Evolutionary conservation across 2,329 filamentous ascomycete species (phyloP), one percentile per base, ranked within the genome.

Genomic region (Plenodomus biglobosus): DNA sequence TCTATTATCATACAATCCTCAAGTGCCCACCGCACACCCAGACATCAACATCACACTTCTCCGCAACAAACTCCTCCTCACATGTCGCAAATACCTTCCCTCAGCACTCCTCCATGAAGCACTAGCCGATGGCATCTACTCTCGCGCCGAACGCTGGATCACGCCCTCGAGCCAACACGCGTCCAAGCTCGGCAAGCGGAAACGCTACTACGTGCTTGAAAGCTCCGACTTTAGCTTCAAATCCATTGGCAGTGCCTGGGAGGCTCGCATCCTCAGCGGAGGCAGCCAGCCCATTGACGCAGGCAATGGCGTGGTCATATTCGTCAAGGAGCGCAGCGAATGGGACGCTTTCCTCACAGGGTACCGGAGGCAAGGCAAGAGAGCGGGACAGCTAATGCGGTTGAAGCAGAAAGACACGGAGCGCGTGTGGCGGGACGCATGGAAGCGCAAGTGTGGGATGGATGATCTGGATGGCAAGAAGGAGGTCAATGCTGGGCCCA

Each of bases 41-140:
- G 59, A 62, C 53, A 62, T 64, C 47, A 58, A 61, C 53, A 48
- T 64, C 32, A 53, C 58, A 8, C 50, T 62, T 4, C 59, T 64
- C 41, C 61, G 61, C 44, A 61, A 62, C 56, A 64, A 64, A 32
- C 50, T 64, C 10, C 55, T 64, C 18, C 56, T 64, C 24, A 55
- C 57, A 30, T 64, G 59, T 47, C 61, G 61, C 6, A 44, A 50
- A 35, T 64, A 61, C 49, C 44, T 61, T 11, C 48, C 58, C 3
- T 50, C 48, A 4, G 20, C 44, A 2, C 47, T 62, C 1, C 53
- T 64, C 19, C 54, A 58, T 38, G 54, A 56, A 39, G 61, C 61
- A 13, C 45, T 64, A 13, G 56, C 54, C 39, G 59, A 62, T 44
- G 61, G 61, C 36, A 56, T 64, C 55, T 64, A 58, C 52, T 56